These are phyloP conservation scores for Xylariaceae sp. DNA, from an alignment of 2,329 filamentous ascomycete genomes.

Conservation along the genomic window DNA sequence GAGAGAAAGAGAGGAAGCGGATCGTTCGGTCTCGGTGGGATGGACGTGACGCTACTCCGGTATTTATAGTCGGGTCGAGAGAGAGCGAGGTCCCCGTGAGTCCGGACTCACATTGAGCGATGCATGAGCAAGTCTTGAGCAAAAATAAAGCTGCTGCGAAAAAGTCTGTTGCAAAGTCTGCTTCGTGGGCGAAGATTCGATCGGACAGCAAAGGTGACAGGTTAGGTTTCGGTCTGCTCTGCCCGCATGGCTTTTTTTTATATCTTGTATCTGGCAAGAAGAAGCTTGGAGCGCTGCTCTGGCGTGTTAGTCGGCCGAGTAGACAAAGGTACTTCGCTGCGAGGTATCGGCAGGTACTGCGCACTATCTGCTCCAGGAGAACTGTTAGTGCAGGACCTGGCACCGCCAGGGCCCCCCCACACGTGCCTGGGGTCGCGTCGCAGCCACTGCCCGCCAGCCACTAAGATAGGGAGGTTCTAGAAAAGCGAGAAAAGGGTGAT, in stretches of 20 bases:
- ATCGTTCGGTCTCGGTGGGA: background rate
- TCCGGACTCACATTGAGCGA: too few species aligned
- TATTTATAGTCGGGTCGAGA: too few species aligned
- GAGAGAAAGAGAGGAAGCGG: background rate
- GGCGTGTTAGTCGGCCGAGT: background rate
- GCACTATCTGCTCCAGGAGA: background rate
- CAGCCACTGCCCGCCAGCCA: background rate
- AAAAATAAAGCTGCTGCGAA: too few species aligned
- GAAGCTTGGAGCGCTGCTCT: too few species aligned
- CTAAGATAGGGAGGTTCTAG: background rate
- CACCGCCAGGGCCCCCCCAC: background rate
- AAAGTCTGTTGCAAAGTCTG: background rate
- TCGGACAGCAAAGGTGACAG: too few species aligned
- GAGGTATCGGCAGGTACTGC: background rate
- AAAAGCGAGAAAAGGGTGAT: background rate
- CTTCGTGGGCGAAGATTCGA: background rate
- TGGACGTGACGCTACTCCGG: too few species aligned
- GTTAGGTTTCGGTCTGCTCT: too few species aligned
- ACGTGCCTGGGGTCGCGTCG: background rate
- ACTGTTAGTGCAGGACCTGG: background rate
- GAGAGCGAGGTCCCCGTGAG: too few species aligned
- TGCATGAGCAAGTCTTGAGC: too few species aligned
- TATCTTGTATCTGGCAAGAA: too few species aligned
- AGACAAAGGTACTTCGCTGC: background rate
- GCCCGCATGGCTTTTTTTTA: background rate